Conservation (phyloP, 768 basidiomycete species). For the Boletus reticuloceps region DNA sequence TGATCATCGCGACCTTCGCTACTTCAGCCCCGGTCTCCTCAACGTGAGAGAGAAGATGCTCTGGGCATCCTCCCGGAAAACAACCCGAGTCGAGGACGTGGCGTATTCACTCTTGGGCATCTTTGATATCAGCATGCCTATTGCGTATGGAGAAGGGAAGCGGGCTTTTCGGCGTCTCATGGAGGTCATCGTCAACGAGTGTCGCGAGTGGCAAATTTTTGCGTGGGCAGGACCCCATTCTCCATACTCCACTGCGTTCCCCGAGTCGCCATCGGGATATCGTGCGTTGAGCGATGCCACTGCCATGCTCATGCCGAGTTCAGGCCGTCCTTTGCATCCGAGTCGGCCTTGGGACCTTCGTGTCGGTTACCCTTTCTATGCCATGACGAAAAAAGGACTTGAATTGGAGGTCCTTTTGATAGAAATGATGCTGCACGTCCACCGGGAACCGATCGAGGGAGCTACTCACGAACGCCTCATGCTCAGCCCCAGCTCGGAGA, state of each 20-base stretch:
- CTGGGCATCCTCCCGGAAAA: constrained; percentile 25
- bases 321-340: background rate
- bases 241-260: constrained; percentile 16
- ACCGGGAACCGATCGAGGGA: constrained; percentile 7
- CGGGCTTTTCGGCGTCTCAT: constrained; percentile 25
- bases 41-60: constrained; percentile 18
- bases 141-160: constrained; percentile 26
- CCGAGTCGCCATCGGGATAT: constrained; percentile 20
- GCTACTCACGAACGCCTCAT: constrained; percentile 12
- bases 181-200: constrained; percentile 17
- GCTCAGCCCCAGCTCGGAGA: constrained; percentile 9
- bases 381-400: constrained; percentile 22
- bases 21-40: constrained; percentile 21
- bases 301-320: background rate
- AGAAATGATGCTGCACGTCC: constrained; percentile 22
- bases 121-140: constrained; percentile 21
- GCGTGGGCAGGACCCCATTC: constrained; percentile 24
- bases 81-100: constrained; percentile 25
- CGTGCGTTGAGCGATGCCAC: constrained; percentile 3
- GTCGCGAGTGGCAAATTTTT: constrained; percentile 21
- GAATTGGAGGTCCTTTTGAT: constrained; percentile 21
- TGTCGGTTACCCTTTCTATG: constrained; percentile 20
- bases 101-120: constrained; percentile 28
- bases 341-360: constrained; percentile 10
- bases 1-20: constrained; percentile 6